Conservation (phyloP, 2,329 filamentous ascomycete genomes). For the Alternaria sp. region DNA sequence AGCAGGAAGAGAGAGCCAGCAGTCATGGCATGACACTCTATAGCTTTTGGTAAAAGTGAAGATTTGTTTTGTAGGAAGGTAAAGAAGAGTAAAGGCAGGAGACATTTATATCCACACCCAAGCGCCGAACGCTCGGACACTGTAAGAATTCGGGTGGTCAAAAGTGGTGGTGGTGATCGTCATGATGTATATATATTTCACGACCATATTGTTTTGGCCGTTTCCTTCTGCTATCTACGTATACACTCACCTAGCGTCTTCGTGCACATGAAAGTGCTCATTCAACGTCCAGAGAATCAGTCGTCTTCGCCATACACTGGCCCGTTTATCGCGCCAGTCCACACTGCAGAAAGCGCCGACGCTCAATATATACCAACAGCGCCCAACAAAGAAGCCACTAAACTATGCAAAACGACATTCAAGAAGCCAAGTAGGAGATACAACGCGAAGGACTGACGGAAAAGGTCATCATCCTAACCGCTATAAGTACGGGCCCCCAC, state of each 20-base stretch:
- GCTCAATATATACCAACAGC: neutral
- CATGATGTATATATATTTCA: neutral
- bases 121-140: neutral
- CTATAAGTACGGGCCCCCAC: neutral
- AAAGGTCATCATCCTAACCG: neutral
- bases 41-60: too few relatives aligned
- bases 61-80: too few relatives aligned
- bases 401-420: slow-evolving; percentile 5
- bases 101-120: neutral
- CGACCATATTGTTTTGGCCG: too few relatives aligned
- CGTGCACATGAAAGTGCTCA: neutral
- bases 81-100: too few relatives aligned
- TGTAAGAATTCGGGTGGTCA: neutral
- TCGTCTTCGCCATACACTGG: too few relatives aligned
- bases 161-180: neutral
- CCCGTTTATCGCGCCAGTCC: neutral
- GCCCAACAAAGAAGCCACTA: neutral
- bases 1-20: neutral
- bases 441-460: neutral
- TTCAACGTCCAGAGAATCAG: too few relatives aligned
- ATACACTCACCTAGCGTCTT: neutral
- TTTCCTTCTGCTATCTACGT: neutral
- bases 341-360: neutral
- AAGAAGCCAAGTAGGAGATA: neutral
- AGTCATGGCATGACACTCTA: too few relatives aligned